Evolutionary conservation across 2,329 filamentous ascomycete species (phyloP), one percentile per base, ranked within the genome.

Genomic region (Fusarium globosum): DNA sequence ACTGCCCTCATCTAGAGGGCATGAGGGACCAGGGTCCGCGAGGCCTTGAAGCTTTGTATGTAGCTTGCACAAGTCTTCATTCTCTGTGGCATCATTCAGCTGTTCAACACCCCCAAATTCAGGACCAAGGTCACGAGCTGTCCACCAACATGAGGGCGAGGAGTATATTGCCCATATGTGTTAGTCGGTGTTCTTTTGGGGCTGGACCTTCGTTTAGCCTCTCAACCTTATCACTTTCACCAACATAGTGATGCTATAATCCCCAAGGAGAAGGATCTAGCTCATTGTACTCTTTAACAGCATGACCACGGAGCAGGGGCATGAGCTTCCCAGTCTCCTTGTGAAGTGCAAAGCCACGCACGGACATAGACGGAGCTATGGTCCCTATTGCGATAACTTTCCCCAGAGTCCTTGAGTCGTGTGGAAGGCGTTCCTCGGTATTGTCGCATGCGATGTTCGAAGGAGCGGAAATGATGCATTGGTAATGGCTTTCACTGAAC

Each of bases 1-100:
- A 18, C 23, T 1, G 4, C 7, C 23, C 4, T 45, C 43, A 14
- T 43, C 41, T 4, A 4, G 1, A 7, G 15, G n/a, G n/a, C 7
- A 23, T 43, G 42, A 13, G 16, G n/a, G n/a, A 13, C 16, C 8
- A 46, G 8, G 5, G 9, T 28, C 43, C 1, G 18, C 43, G 18
- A 20, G 8, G 4, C 14, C 9, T 42, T 23, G 41, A 23, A 7
- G 41, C n/a, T 16, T 16, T 5, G 2, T 7, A 4, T 42, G 6
- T 11, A 16, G 9, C 21, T 23, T 42, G 41, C 9, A 4, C 21
- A 23, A 42, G 15, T 16, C 14, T 16, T 42, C 21, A 2, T 16
- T 23, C 14, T 42, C 41, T 23, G 2, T 10, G 10, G 9, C 21
- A 16, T 11, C 41, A 42, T 23, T 9, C 6, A 42, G 41, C 41